Conservation (phyloP, 169 alveolate species). For the Plasmodium gonderi region DNA sequence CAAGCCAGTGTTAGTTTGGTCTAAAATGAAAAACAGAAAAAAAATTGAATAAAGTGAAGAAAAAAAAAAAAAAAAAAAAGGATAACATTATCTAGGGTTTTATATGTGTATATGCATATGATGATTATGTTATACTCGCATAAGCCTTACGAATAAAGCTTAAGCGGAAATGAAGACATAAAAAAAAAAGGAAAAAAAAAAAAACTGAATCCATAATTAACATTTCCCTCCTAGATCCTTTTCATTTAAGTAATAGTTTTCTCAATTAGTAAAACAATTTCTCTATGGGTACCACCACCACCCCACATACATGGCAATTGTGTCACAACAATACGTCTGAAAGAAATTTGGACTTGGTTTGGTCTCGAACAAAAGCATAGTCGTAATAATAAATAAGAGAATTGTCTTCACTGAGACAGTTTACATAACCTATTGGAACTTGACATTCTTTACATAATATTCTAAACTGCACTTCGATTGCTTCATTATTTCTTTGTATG, state of each 20-base stretch:
- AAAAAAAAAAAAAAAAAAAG: not conserved
- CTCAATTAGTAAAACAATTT: no score
- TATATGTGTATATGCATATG: no score
- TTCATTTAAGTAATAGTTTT: not conserved
- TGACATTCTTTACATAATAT: conserved; percentile 66
- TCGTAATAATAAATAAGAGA: conserved; percentile 46
- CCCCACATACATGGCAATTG: not conserved
- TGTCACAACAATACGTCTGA: not conserved
- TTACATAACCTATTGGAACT: conserved; percentile 63
- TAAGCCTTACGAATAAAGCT: not conserved
- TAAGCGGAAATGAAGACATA: not conserved
- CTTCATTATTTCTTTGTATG: conserved; percentile 37
- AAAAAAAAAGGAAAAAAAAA: not conserved
- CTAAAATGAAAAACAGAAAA: not conserved
- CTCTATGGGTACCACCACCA: no score
- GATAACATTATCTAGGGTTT: not conserved
- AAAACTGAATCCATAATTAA: no score
- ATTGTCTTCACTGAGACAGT: conserved; percentile 24
- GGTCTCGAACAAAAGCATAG: conserved; percentile 48
- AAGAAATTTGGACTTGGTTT: conserved; percentile 44
- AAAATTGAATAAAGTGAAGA: not conserved
- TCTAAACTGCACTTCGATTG: conserved; percentile 47
- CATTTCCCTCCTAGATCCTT: no score
- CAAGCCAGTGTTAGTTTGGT: not conserved
- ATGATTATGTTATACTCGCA: no score